Conservation (phyloP, 208 protist species). For the Acanthamoeba sp. region DNA sequence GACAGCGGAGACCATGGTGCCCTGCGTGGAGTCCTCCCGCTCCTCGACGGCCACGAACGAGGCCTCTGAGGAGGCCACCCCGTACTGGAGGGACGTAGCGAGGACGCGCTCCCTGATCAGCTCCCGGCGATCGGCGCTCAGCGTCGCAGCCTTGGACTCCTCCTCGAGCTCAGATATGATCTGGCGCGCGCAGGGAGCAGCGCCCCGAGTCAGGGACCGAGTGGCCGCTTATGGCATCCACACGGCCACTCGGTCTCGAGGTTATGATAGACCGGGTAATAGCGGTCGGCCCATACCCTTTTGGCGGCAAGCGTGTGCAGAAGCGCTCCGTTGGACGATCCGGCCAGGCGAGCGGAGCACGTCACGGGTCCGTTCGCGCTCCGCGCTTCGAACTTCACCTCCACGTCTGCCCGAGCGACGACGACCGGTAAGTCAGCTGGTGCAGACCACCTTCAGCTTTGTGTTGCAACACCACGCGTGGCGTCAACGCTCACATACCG, state of each 20-base stretch:
- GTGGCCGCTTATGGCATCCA: too few species aligned
- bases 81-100: neutral
- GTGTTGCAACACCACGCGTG: neutral
- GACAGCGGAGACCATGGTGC: neutral
- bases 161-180: neutral
- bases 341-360: neutral
- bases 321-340: neutral
- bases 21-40: constrained; percentile 10
- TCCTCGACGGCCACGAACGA: constrained; percentile 54
- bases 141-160: neutral
- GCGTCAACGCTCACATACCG: neutral
- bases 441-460: neutral
- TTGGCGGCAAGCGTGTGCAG: neutral
- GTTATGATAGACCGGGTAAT: too few species aligned
- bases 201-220: too few species aligned
- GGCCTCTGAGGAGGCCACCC: neutral
- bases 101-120: neutral
- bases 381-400: neutral
- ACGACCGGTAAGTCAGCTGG: neutral
- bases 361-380: neutral
- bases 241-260: neutral
- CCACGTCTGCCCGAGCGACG: neutral
- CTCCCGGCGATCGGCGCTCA: neutral
- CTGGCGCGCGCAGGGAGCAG: too few species aligned
- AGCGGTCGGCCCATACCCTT: too few species aligned